phyloP scores from a whole-genome alignment of 106 monocot genomes.

The Allium fistulosum region DNA sequence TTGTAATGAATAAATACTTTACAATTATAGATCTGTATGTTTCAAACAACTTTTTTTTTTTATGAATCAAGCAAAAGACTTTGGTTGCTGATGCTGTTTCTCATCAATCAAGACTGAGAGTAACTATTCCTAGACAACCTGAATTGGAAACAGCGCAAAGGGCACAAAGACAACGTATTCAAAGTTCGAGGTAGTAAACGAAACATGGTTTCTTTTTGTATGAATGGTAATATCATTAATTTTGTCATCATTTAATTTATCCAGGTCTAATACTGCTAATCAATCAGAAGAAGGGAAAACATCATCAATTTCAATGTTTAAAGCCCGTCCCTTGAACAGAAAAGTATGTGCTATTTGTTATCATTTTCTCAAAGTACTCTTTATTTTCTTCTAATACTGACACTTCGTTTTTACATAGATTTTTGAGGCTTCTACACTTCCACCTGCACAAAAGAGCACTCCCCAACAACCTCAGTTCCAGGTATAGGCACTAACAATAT shows the following conservation, averaged over 20 bases:
- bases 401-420: conserved; percentile 32
- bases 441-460: conserved; percentile 42
- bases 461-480: conserved; percentile 44
- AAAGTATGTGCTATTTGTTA: conserved; percentile 30
- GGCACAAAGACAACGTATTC: conserved; percentile 42
- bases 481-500: conserved; percentile 14
- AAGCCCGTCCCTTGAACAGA: conserved; percentile 65
- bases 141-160: conserved; percentile 67
- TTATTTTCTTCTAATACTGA: neutral
- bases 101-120: conserved; percentile 31
- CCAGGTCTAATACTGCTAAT: conserved; percentile 34
- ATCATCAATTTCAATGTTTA: conserved; percentile 26
- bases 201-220: neutral
- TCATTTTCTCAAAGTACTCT: neutral
- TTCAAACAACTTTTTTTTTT: conserved; percentile 12
- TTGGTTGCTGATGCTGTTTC: conserved; percentile 15
- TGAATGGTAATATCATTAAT: conserved; percentile 1
- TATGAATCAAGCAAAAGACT: conserved; percentile 19
- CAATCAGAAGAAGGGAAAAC: conserved; percentile 10
- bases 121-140: conserved; percentile 82
- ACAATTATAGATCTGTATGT: neutral
- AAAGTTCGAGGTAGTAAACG: conserved; percentile 9
- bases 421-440: conserved; percentile 51
- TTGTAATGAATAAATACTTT: no score
- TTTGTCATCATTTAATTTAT: conserved; percentile 1